Evolutionary conservation across 768 basidiomycete species (phyloP).

Genomic region (Paxillus rubicundulus): DNA sequence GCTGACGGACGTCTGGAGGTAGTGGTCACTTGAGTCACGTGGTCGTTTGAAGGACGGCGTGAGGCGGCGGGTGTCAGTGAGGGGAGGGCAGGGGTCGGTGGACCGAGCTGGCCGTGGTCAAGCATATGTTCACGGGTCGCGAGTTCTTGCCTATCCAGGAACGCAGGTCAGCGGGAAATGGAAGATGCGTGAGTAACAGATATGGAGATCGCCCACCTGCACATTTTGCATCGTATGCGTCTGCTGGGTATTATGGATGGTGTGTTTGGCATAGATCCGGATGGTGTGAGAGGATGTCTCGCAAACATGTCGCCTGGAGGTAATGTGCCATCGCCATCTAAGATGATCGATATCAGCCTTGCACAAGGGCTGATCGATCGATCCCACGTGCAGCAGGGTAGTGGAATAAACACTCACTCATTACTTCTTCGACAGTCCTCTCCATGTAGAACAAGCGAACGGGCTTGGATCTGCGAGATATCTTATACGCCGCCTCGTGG

Average conservation of each 20-base stretch:
- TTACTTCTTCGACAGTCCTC: constrained; percentile 65
- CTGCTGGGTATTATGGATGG: constrained; percentile 52
- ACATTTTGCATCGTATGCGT: constrained; percentile 90
- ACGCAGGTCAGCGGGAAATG: neutral
- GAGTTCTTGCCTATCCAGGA: constrained; percentile 61
- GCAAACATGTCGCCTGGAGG: constrained; percentile 76
- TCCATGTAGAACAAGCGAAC: constrained; percentile 85
- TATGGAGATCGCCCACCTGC: constrained; percentile 50
- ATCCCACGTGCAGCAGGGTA: constrained; percentile 2
- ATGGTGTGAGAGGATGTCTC: constrained; percentile 63
- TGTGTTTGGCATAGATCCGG: constrained; percentile 58
- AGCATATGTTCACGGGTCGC: constrained; percentile 93
- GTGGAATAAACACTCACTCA: constrained; percentile 54
- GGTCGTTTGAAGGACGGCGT: constrained; percentile 38
- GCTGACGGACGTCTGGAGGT: constrained; percentile 20
- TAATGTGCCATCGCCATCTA: constrained; percentile 73
- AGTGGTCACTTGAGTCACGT: constrained; percentile 7
- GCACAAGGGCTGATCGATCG: neutral
- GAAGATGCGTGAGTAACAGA: neutral
- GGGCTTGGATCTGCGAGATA: constrained; percentile 62
- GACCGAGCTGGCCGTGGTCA: constrained; percentile 78
- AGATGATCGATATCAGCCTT: constrained; percentile 6
- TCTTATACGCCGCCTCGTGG: constrained; percentile 65
- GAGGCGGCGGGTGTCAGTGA: constrained; percentile 47
- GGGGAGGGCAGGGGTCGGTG: constrained; percentile 54